Evolutionary conservation across 1,284 basidiomycete genomes (phyloP).

Genomic region (Anthracocystis walkeri): DNA sequence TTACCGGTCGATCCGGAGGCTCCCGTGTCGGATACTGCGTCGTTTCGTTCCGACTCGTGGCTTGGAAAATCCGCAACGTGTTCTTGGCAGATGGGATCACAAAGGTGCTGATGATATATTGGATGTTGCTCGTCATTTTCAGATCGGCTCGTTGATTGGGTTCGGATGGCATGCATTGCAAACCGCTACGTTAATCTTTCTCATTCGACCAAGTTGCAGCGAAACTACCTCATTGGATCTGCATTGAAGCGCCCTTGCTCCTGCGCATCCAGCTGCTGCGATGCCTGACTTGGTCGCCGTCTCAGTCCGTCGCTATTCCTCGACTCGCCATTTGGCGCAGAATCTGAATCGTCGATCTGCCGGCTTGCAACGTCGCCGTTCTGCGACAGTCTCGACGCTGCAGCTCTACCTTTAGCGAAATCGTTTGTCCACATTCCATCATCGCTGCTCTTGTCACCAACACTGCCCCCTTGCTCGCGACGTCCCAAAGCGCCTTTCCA

Average conservation of each 20-base stretch:
- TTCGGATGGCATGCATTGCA: too few species aligned
- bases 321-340: background rate
- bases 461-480: background rate
- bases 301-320: background rate
- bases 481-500: background rate
- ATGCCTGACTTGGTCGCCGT: conserved; percentile 10
- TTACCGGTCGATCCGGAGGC: too few species aligned
- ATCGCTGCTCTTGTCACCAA: too few species aligned
- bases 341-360: background rate
- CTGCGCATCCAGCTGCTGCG: conserved; percentile 28
- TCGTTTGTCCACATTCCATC: background rate
- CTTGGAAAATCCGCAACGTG: too few species aligned
- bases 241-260: conserved; percentile 17
- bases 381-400: background rate
- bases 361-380: background rate
- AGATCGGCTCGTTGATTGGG: too few species aligned
- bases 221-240: background rate
- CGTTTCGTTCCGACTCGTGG: too few species aligned
- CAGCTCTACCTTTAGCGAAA: background rate
- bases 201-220: too few species aligned
- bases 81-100: too few species aligned
- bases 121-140: too few species aligned
- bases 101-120: too few species aligned
- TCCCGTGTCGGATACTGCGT: too few species aligned
- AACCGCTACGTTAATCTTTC: too few species aligned